Evolutionary conservation across 805 yeast genomes (phyloP).

Genomic region (Hyphopichia homilentoma): DNA sequence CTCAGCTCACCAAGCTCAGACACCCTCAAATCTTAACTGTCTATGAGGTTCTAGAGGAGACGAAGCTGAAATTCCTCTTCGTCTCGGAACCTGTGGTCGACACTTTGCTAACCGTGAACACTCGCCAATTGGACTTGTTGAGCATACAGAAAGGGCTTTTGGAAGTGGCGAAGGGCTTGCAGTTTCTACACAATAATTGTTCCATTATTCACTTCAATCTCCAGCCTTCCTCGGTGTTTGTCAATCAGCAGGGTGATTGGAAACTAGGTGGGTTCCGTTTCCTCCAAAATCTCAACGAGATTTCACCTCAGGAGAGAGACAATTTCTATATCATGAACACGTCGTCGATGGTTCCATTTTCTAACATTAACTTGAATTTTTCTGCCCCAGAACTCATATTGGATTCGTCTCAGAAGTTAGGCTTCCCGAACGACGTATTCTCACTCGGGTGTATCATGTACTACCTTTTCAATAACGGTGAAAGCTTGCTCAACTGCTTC

Average conservation of each 20-base stretch:
- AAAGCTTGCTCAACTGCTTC: conserved; percentile 37
- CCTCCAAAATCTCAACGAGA: conserved; percentile 46
- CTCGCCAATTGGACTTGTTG: conserved; percentile 55
- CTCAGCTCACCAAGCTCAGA: conserved; percentile 71
- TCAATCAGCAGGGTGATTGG: conserved; percentile 91
- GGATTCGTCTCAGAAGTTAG: conserved; percentile 51
- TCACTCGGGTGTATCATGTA: conserved; percentile 76
- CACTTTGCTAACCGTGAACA: conserved; percentile 40
- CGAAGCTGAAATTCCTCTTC: conserved; percentile 70
- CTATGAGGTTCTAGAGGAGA: conserved; percentile 87
- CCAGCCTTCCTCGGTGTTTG: conserved; percentile 71
- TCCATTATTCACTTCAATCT: conserved; percentile 72
- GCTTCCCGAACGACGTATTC: conserved; percentile 75
- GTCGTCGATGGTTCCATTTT: conserved; percentile 77
- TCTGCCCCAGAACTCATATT: conserved; percentile 81
- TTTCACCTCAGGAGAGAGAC: conserved; percentile 42
- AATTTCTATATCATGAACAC: conserved; percentile 67
- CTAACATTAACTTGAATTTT: conserved; percentile 68
- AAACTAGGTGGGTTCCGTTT: conserved; percentile 71
- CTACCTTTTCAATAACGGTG: conserved; percentile 59
- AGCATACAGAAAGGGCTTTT: conserved; percentile 79
- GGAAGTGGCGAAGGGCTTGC: conserved; percentile 72
- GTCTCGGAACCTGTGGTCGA: conserved; percentile 78
- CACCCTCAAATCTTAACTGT: conserved; percentile 86
- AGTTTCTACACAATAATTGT: conserved; percentile 77